These are phyloP conservation scores for Dipteronia sinensis DNA, from an alignment of 345 rosid species.

Conservation along the genomic window DNA sequence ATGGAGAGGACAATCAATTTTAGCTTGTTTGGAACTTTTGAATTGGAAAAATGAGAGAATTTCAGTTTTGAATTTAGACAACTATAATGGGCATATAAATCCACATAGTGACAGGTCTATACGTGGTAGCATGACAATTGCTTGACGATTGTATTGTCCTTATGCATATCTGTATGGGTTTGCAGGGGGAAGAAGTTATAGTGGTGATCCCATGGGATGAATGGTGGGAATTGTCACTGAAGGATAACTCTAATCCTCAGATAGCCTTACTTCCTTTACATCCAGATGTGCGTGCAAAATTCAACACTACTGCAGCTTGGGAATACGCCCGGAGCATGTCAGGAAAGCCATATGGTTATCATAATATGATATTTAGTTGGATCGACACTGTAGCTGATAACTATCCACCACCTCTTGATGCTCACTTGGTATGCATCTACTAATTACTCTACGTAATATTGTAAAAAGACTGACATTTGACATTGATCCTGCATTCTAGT, in stretches of 20 bases:
- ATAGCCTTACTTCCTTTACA: constrained; percentile 89
- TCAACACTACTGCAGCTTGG: constrained; percentile 94
- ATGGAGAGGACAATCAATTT: neutral
- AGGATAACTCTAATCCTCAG: constrained; percentile 92
- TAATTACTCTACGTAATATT: neutral
- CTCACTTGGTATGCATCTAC: constrained; percentile 83
- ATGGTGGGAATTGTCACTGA: constrained; percentile 89
- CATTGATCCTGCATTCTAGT: constrained; percentile 7
- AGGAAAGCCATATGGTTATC: constrained; percentile 99
- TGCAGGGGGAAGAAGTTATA: constrained; percentile 92
- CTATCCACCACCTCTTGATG: constrained; percentile 98
- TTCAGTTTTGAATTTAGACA: neutral
- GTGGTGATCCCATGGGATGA: constrained; percentile 94
- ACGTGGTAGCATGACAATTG: neutral
- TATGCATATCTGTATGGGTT: constrained; percentile 16
- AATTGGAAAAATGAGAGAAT: too few species aligned
- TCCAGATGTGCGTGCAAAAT: constrained; percentile 71
- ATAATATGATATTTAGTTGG: constrained; percentile 99
- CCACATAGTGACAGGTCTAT: neutral
- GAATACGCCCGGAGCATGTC: constrained; percentile 91
- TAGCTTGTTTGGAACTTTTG: neutral
- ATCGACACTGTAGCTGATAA: constrained; percentile 88
- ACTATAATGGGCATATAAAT: neutral
- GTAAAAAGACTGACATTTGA: neutral
- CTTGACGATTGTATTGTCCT: constrained; percentile 6